Evolutionary conservation across 192 early-diverging fungal genomes (phyloP).

Genomic region (Cladochytrium replicatum): DNA sequence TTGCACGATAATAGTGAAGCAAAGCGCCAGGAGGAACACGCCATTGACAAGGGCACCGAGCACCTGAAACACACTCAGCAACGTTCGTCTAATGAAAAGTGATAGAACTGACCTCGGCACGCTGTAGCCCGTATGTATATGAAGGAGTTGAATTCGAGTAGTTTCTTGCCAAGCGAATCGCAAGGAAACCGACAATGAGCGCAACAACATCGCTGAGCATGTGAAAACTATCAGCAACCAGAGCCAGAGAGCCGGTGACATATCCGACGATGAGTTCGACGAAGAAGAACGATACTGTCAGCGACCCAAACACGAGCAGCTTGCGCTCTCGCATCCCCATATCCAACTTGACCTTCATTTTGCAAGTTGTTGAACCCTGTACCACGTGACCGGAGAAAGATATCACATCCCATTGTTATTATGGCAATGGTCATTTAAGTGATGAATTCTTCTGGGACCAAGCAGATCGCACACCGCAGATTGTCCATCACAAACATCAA

Average conservation of each 20-base stretch:
- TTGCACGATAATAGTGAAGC: conserved; percentile 80
- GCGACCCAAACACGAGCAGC: conserved; percentile 46
- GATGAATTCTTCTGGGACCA: too few species aligned
- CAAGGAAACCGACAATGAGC: conserved; percentile 71
- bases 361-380: too few species aligned
- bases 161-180: conserved; percentile 42
- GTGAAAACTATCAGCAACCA: conserved; percentile 89
- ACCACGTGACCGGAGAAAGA: too few species aligned
- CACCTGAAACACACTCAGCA: too few species aligned
- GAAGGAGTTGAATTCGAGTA: background rate
- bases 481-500: too few species aligned
- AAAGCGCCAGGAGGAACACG: conserved; percentile 81
- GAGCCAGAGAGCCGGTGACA: conserved; percentile 61
- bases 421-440: too few species aligned
- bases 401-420: too few species aligned
- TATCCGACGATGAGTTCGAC: conserved; percentile 74
- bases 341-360: too few species aligned
- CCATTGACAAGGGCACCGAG: conserved; percentile 89
- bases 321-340: conserved; percentile 41
- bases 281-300: conserved; percentile 65
- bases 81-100: too few species aligned
- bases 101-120: too few species aligned
- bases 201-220: conserved; percentile 53
- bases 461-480: too few species aligned
- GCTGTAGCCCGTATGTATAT: conserved; percentile 81